Percentiles rank a stretch among this genome's conserved stretches.
phyloP scores from a whole-genome alignment of 2,329 filamentous ascomycete genomes.

The Corniculantispora saksenae region DNA sequence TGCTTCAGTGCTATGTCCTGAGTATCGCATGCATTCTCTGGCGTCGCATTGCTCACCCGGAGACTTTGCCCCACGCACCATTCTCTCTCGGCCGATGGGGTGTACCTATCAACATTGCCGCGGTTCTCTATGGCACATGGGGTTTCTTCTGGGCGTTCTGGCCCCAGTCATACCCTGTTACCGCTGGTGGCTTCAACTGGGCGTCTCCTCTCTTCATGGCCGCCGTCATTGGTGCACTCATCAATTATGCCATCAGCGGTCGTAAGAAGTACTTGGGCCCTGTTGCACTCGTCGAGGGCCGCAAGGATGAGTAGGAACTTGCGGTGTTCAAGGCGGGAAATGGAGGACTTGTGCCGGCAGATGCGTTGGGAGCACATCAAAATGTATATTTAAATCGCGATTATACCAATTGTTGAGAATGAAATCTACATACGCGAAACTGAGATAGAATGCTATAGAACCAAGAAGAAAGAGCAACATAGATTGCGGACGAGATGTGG shows the following conservation, averaged over 20 bases:
- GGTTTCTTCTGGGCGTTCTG: slow-evolving; percentile 24
- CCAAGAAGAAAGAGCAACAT: too few species aligned
- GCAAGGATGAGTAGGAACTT: slow-evolving; percentile 3
- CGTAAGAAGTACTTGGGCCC: slow-evolving; percentile 19
- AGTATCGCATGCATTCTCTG: slow-evolving; percentile 23
- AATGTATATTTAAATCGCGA: too few species aligned
- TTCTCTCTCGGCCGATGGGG: slow-evolving; percentile 22
- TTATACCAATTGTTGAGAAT: neutral
- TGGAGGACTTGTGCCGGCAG: too few species aligned
- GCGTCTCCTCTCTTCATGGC: slow-evolving; percentile 17
- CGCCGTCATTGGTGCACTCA: slow-evolving; percentile 11
- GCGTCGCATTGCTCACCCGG: slow-evolving; percentile 17
- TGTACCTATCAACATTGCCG: slow-evolving; percentile 14
- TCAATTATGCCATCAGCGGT: slow-evolving; percentile 17
- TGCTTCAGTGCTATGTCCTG: slow-evolving; percentile 21
- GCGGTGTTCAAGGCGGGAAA: too few species aligned
- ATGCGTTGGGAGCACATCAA: too few species aligned
- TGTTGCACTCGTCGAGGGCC: slow-evolving; percentile 17
- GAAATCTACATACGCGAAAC: too few species aligned
- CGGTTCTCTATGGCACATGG: slow-evolving; percentile 13
- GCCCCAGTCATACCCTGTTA: slow-evolving; percentile 20
- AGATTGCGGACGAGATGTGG: too few species aligned
- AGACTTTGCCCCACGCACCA: slow-evolving; percentile 19
- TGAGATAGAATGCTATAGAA: too few species aligned
- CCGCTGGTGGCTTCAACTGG: slow-evolving; percentile 21